Percentiles rank a stretch among this genome's conserved stretches.
Evolutionary conservation across 2,329 filamentous ascomycete species (phyloP).

Genomic region (Decorospora gaudefroyi): DNA sequence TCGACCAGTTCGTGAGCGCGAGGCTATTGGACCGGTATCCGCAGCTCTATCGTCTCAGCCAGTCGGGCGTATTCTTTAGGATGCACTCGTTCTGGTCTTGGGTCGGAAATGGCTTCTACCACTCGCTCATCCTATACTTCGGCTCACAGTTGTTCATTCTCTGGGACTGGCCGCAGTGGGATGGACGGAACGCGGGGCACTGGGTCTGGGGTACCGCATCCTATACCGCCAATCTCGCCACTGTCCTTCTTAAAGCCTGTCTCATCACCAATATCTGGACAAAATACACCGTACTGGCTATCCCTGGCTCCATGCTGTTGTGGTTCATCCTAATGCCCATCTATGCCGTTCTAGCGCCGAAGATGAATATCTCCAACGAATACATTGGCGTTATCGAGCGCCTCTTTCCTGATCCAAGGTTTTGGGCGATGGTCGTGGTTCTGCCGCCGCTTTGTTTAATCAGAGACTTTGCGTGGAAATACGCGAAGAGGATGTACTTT

Average conservation of each 20-base stretch:
- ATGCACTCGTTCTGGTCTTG: constrained; percentile 90
- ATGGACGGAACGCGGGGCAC: constrained; percentile 85
- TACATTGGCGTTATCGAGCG: constrained; percentile 82
- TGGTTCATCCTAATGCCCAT: constrained; percentile 90
- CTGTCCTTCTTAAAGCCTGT: constrained; percentile 91
- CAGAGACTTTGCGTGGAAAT: constrained; percentile 95
- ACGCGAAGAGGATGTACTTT: constrained; percentile 94
- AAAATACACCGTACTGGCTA: constrained; percentile 94
- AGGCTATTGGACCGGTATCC: constrained; percentile 92
- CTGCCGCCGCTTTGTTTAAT: constrained; percentile 81
- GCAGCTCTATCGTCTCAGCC: constrained; percentile 90
- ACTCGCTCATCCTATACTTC: constrained; percentile 91
- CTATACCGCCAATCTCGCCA: constrained; percentile 91
- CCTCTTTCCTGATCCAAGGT: constrained; percentile 78
- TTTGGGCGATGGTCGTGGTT: constrained; percentile 87
- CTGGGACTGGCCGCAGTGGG: constrained; percentile 73
- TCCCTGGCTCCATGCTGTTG: constrained; percentile 87
- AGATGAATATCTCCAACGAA: constrained; percentile 77
- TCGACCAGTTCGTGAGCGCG: constrained; percentile 96
- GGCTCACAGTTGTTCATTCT: constrained; percentile 80
- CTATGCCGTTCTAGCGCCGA: constrained; percentile 85
- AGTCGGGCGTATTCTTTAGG: constrained; percentile 91
- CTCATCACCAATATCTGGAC: constrained; percentile 98
- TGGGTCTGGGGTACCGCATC: constrained; percentile 98
- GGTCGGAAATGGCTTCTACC: constrained; percentile 94